Percentiles rank a stretch among this genome's conserved stretches.
Conservation (phyloP, 2,329 filamentous ascomycete genomes). For the Pochonia chlamydosporia region DNA sequence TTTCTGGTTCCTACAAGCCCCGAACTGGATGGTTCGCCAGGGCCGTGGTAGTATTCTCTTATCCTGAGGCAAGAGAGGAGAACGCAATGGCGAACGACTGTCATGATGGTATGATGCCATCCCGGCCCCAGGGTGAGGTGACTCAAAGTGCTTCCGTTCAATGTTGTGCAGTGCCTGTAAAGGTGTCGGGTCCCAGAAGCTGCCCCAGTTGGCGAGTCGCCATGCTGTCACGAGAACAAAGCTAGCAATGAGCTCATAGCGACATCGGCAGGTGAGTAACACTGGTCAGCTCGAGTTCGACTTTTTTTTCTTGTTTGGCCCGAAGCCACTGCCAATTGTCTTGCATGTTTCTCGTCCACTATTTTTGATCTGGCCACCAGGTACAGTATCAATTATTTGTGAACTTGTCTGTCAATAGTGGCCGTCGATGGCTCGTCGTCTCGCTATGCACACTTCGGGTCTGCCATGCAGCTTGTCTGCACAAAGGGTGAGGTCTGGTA, state of each 20-base stretch:
- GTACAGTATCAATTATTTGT: too few relatives aligned
- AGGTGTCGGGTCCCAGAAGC: too few relatives aligned
- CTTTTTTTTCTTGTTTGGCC: too few relatives aligned
- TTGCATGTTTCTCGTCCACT: too few relatives aligned
- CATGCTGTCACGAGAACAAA: not conserved
- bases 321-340: too few relatives aligned
- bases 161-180: too few relatives aligned
- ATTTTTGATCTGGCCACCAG: too few relatives aligned
- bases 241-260: not conserved
- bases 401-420: too few relatives aligned
- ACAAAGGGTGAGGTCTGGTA: conserved; percentile 2
- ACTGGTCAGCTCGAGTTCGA: too few relatives aligned
- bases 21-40: not conserved
- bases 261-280: not conserved
- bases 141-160: conserved; percentile 3
- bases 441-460: not conserved
- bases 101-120: conserved; percentile 11
- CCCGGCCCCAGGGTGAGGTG: conserved; percentile 5
- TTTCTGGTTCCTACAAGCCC: not conserved
- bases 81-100: conserved; percentile 3
- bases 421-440: not conserved
- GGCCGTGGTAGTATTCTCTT: not conserved
- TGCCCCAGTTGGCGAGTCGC: not conserved
- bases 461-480: conserved; percentile 1
- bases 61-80: not conserved